Evolutionary conservation across 163 green algal species (phyloP), one percentile per base, ranked within the genome.

Genomic region (Scenedesmus sp.): DNA sequence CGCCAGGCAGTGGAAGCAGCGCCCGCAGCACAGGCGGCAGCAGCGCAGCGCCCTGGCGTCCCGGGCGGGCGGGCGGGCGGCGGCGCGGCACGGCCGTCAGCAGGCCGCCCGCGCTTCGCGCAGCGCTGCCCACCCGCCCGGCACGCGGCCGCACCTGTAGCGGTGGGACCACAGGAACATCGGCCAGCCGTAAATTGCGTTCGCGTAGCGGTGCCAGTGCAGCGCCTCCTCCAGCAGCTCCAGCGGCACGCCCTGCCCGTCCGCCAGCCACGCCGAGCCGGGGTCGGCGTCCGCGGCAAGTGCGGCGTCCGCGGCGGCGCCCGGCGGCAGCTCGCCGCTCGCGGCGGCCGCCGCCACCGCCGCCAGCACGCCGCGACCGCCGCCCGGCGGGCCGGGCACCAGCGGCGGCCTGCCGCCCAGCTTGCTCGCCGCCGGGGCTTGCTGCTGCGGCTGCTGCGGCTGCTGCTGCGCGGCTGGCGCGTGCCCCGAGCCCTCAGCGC

Each of bases 101-200:
- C 22, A 14, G 53, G 15, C 9, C 5, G 50, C 18, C 18, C 10
- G 22, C 24, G 50, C 18, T 7, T 24, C 6, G 4, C 15, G 18
- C 18, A 29, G 50, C 50, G 50, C 50, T 5, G 4, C 15, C 50
- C 18, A 58, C 10, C 50, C 18, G 18, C 50, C 18, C 22, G 4
- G 9, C 50, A 58, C 10, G 18, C 50, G 24, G 10, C 9, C 50
- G 4, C 10, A 79, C 73, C 73, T 81, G 60, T 81, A 73, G 56
- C 60, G 72, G 47, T 74, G 74, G 11, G 51, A 69, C 74, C 74
- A 81, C 26, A 81, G 10, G 34, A 81, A 81, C 74, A 81, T 81
- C 0, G 74, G 74, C 74, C 74, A 81, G 47, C 74, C 74, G 45
- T 81, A 81, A 18, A 81, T 75, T 1, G 74, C 74, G 34, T 75